Conservation (phyloP, 495 filamentous ascomycete species). For the Hypoxylon lenormandii region DNA sequence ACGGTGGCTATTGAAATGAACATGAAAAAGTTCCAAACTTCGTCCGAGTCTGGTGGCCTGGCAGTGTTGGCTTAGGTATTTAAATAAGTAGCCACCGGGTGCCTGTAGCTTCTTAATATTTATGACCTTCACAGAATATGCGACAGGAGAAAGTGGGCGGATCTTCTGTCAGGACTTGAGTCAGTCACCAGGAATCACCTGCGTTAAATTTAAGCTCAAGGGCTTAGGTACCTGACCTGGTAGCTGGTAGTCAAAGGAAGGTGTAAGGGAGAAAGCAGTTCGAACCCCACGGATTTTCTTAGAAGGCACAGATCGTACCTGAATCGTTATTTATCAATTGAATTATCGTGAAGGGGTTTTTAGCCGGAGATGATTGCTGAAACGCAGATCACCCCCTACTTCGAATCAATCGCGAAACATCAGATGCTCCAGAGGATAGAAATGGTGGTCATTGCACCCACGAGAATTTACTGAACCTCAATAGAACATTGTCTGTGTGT, state of each 20-base stretch:
- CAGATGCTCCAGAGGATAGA: slow-evolving; percentile 9
- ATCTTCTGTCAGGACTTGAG: slow-evolving; percentile 3
- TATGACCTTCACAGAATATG: too few species aligned
- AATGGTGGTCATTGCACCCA: slow-evolving; percentile 5
- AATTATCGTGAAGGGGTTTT: slow-evolving; percentile 11
- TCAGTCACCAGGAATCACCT: not conserved
- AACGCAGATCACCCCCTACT: slow-evolving; percentile 24
- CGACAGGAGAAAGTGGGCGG: too few species aligned
- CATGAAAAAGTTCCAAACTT: not conserved
- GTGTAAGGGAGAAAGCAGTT: slow-evolving; percentile 8
- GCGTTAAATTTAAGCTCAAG: not conserved
- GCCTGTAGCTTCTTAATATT: too few species aligned
- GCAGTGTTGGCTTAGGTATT: too few species aligned
- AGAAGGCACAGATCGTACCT: not conserved
- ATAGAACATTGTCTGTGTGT: too few species aligned
- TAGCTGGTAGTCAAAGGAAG: slow-evolving; percentile 3
- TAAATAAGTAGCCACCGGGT: too few species aligned
- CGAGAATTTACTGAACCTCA: not conserved
- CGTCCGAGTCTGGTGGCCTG: too few species aligned
- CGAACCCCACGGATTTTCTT: not conserved
- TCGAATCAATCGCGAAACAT: slow-evolving; percentile 37
- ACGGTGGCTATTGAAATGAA: not conserved
- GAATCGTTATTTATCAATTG: slow-evolving; percentile 13
- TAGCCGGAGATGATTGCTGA: slow-evolving; percentile 10
- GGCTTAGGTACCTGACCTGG: too few species aligned